Conservation (phyloP, 345 rosid genomes). For the Psidium guajava region DNA sequence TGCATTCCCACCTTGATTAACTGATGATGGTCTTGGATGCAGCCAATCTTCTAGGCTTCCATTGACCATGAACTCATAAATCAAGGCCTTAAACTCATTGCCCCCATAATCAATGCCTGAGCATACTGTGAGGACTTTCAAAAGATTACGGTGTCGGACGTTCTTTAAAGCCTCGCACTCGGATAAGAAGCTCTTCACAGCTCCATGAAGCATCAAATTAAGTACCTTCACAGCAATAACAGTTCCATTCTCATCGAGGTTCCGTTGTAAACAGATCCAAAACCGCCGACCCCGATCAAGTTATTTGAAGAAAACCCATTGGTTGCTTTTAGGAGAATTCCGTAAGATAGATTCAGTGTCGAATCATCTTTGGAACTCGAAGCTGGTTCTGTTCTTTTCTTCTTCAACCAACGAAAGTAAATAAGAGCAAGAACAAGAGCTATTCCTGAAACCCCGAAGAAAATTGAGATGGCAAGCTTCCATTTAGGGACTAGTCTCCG, state of each 20-base stretch:
- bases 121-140: background rate
- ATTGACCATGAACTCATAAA: background rate
- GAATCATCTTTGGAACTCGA: background rate
- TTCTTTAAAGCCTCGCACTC: background rate
- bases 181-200: background rate
- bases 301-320: background rate
- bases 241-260: background rate
- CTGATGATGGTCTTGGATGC: background rate
- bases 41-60: background rate
- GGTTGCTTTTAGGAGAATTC: background rate
- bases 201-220: background rate
- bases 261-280: background rate
- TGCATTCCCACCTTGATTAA: fast-evolving
- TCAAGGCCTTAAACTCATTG: background rate
- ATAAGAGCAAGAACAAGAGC: background rate
- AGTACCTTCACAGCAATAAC: background rate
- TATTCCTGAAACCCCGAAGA: background rate
- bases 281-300: background rate
- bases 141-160: background rate
- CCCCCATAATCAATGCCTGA: background rate
- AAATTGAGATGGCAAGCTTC: background rate
- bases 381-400: background rate
- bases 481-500: fast-evolving
- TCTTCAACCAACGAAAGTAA: background rate
- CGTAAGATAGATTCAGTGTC: background rate